Evolutionary conservation across 345 rosid genomes (phyloP), one percentile per base, ranked within the genome.

Genomic region (Acer campestre): DNA sequence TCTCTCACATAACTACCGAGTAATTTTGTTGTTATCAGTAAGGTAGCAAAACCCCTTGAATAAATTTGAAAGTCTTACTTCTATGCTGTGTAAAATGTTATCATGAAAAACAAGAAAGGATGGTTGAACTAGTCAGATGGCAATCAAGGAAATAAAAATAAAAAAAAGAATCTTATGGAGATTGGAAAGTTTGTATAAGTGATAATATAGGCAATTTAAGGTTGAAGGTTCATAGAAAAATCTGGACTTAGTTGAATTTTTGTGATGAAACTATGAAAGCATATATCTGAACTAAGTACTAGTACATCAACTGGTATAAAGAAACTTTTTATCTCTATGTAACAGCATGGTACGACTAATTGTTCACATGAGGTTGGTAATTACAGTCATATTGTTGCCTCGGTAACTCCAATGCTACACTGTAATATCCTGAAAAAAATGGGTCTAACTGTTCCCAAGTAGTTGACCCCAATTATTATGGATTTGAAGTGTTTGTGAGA

Each of bases 91-190:
- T 11, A 10, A 31, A 27, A 31, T 13, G 35, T 75, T n/a, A 75
- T 31, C 20, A 13, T 65, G 22, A 14, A 38, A 31, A 31, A 51
- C 27, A 29, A 49, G 29, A n/a, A 13, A n/a, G 14, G 64, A 75
- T 75, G 77, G 44, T 64, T 75, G 63, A 65, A 51, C 70, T 11
- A 49, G 11, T n/a, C 20, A 64, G 17, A 29, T 29, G 8, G 31
- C 18, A 27, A 4, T 20, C 2, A 3, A 23, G 27, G 27, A 25
- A 25, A 25, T 25, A 25, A 25, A 25, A 25, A 25, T 1, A 25
- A 25, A 25, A 25, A 25, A 25, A 25, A 25, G 20, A 31, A 25
- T 51, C 4, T 55, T 55, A 10, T 31, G 27, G n/a, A 55, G 48
- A 71, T 31, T 31, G 25, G 27, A 17, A 18, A 29, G 42, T 56